A percentile compares a stretch with the other conserved stretches of the same genome.
These are phyloP conservation scores for Dillenia suffruticosa DNA, from an alignment of 164 flowering plant species.

Conservation along the genomic window DNA sequence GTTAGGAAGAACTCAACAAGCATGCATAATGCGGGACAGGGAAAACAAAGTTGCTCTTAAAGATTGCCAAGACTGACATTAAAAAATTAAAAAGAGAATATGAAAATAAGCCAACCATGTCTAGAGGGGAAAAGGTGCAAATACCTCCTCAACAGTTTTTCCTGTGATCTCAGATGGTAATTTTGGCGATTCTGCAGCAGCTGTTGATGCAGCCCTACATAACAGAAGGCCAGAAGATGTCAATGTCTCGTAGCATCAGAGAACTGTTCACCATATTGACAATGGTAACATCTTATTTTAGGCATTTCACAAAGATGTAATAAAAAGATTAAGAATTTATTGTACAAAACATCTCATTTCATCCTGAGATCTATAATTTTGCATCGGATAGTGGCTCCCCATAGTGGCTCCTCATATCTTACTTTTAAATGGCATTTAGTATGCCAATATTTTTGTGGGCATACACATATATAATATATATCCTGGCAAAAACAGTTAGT, in stretches of 20 bases:
- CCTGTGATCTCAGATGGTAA: conserved; percentile 96
- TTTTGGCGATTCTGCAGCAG: conserved; percentile 58
- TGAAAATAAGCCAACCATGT: not conserved
- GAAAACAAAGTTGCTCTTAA: too few species aligned
- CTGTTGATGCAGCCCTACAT: conserved; percentile 46
- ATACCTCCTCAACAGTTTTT: conserved; percentile 95
- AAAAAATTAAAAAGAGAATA: not conserved
- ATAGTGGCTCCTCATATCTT: too few species aligned
- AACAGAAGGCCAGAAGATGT: not conserved
- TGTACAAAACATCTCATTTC: not conserved
- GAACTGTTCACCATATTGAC: not conserved
- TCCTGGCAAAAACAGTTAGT: too few species aligned
- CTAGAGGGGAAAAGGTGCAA: not conserved
- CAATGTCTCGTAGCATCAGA: not conserved
- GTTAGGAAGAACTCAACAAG: too few species aligned
- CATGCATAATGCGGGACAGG: too few species aligned
- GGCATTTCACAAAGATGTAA: not conserved
- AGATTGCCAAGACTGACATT: too few species aligned
- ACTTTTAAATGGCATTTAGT: too few species aligned
- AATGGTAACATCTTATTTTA: not conserved
- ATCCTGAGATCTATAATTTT: too few species aligned
- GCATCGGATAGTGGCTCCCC: too few species aligned
- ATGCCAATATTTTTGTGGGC: too few species aligned
- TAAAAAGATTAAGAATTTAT: not conserved
- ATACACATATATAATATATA: too few species aligned